Evolutionary conservation across 1,284 basidiomycete genomes (phyloP), one percentile per base, ranked within the genome.

Genomic region (Leccinum subspadiceum): DNA sequence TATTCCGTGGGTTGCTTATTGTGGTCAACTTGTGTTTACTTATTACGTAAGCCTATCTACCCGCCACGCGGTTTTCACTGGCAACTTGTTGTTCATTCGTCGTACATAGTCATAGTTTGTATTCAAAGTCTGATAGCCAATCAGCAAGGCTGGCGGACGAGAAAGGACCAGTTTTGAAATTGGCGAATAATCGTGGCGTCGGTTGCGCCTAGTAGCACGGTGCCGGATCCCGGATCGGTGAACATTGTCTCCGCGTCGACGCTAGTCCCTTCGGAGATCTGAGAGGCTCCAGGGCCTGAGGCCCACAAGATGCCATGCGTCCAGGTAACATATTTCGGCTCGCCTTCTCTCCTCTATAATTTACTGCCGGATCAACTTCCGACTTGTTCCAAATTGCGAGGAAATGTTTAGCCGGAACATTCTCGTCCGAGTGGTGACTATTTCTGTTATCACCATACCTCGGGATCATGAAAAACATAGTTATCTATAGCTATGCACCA

Each of bases 361-460:
- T 17, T 20, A n/a, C 35, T 31, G 7, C 17, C 29, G 29, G 31
- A 60, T 52, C 20, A n/a, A 49, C 20, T 9, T 4, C 10, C 17
- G 17, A 8, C 41, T 12, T 44, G 41, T 20, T 12, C 9, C 10
- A 20, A 20, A 20, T 20, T 44, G 35, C 35, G 35, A 37, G 35
- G 13, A 37, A 37, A 20, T 5, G 41, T 20, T 12, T 5, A 31
- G 4, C 41, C 35, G 37, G 17, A 22, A 39, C 24, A 37, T 37
- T 5, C 29, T 57, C 41, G 24, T 62, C 5, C 44, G 44, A 49
- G 22, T 20, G 22, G 37, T 46, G n/a, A 17, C 6, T 54, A 39
- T 13, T 24, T 55, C 54, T 41, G 74, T 66, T 20, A 73, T 76
- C 53, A 77, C 70, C 64, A 76, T 76, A 12, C 76, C 77, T 56